These are phyloP conservation scores for Dictyostelium citrinum DNA, from an alignment of 78 protist genomes.

Conservation along the genomic window DNA sequence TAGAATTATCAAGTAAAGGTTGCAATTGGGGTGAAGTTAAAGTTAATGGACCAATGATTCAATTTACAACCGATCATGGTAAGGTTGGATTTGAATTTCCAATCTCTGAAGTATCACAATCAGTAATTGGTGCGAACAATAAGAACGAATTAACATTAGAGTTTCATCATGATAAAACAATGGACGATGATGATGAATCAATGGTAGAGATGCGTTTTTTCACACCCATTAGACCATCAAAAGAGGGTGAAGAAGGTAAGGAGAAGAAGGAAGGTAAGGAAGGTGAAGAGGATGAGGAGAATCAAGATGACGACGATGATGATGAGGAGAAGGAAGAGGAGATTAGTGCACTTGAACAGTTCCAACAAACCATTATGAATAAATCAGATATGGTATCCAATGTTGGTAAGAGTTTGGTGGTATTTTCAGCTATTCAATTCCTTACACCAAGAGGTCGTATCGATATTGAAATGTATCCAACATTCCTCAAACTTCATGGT, in stretches of 20 bases:
- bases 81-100: constrained; percentile 71
- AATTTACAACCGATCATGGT: background rate
- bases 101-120: constrained; percentile 51
- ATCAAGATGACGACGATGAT: no score
- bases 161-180: constrained; percentile 19
- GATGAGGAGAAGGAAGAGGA: background rate
- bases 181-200: constrained; percentile 45
- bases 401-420: constrained; percentile 61
- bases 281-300: background rate
- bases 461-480: constrained; percentile 81
- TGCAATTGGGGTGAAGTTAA: constrained; percentile 49
- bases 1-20: constrained; percentile 65
- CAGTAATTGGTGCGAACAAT: constrained; percentile 12
- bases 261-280: background rate
- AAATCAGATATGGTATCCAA: constrained; percentile 49
- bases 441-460: constrained; percentile 85
- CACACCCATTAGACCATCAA: constrained; percentile 17
- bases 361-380: constrained; percentile 32
- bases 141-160: constrained; percentile 59
- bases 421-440: constrained; percentile 36
- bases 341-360: background rate
- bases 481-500: constrained; percentile 76
- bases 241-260: background rate
- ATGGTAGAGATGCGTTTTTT: constrained; percentile 27
- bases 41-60: constrained; percentile 19